Evolutionary conservation across 73 alveolate species (phyloP).

Genomic region (Effrenium voratum): DNA sequence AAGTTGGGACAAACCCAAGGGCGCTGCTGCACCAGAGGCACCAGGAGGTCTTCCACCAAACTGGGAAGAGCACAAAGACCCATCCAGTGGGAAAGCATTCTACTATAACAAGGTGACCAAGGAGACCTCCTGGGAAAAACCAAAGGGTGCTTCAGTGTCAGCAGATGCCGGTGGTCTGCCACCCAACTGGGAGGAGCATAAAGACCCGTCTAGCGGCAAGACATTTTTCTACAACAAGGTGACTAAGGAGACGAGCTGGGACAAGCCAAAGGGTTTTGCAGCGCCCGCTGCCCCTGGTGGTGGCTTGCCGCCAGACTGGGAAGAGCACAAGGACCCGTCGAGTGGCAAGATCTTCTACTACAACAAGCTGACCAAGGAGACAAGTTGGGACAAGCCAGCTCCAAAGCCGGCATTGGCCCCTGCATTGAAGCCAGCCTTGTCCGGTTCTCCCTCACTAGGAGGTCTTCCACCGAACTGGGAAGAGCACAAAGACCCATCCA

Average conservation of each 20-base stretch:
- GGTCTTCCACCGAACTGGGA: slow-evolving; percentile 29
- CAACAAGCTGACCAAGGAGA: slow-evolving; percentile 31
- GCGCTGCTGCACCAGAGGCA: slow-evolving; percentile 8
- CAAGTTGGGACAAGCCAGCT: slow-evolving; percentile 48
- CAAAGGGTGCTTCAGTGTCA: slow-evolving; percentile 7
- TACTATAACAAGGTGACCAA: not conserved
- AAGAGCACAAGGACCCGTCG: slow-evolving; percentile 34
- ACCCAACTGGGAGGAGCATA: slow-evolving; percentile 31
- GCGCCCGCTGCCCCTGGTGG: slow-evolving; percentile 57
- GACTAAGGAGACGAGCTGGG: slow-evolving; percentile 49
- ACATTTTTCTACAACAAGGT: slow-evolving; percentile 9
- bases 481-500: slow-evolving; percentile 12
- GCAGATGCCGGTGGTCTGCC: not conserved
- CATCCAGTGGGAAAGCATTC: not conserved
- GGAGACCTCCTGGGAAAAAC: slow-evolving; percentile 80
- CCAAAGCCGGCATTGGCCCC: not conserved
- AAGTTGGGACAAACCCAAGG: slow-evolving; percentile 12
- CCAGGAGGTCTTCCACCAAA: slow-evolving; percentile 21
- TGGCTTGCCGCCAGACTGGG: slow-evolving; percentile 17
- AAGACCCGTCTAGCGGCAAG: slow-evolving; percentile 8
- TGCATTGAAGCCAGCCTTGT: not conserved
- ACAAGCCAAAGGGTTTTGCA: slow-evolving; percentile 66
- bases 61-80: slow-evolving; percentile 54
- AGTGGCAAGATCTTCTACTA: not conserved
- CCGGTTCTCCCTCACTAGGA: not conserved